Conservation (phyloP, 352 stramenopile species). For the Thraustochytrium striatum region DNA sequence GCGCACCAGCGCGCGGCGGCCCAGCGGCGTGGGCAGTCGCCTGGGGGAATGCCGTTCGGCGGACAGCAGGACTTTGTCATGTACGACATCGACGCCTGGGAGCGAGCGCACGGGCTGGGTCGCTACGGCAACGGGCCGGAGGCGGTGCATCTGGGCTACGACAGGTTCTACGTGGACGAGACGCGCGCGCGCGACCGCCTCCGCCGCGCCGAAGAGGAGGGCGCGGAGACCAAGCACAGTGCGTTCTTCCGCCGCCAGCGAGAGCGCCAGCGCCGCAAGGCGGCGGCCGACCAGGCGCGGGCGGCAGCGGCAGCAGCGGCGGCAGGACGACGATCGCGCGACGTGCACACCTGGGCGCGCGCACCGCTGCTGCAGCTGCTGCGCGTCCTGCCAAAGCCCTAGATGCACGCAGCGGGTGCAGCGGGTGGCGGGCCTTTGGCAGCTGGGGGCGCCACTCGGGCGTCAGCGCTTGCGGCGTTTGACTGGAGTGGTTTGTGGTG, state of each 20-base stretch:
- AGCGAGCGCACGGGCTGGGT: conserved; percentile 25
- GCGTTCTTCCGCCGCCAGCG: neutral
- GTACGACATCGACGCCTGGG: conserved; percentile 32
- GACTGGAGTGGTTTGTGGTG: no score
- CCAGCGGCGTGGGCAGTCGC: neutral
- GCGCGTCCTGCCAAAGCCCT: no score
- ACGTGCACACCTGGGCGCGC: no score
- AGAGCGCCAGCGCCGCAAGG: neutral
- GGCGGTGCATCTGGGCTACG: neutral
- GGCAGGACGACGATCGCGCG: no score
- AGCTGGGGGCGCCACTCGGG: no score
- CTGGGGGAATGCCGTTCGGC: neutral
- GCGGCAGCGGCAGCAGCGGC: no score
- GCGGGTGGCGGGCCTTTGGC: no score
- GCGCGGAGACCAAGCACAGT: conserved; percentile 3
- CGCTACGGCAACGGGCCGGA: neutral
- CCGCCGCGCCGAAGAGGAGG: neutral
- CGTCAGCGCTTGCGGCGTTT: no score
- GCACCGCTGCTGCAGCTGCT: no score
- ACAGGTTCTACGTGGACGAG: neutral
- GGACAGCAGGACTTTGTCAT: neutral
- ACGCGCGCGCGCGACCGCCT: neutral
- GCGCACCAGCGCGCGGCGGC: neutral
- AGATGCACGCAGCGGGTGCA: no score
- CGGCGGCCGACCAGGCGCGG: no score